These are phyloP conservation scores for Ilex aquifolium DNA, from an alignment of 257 asterid species.

Conservation along the genomic window DNA sequence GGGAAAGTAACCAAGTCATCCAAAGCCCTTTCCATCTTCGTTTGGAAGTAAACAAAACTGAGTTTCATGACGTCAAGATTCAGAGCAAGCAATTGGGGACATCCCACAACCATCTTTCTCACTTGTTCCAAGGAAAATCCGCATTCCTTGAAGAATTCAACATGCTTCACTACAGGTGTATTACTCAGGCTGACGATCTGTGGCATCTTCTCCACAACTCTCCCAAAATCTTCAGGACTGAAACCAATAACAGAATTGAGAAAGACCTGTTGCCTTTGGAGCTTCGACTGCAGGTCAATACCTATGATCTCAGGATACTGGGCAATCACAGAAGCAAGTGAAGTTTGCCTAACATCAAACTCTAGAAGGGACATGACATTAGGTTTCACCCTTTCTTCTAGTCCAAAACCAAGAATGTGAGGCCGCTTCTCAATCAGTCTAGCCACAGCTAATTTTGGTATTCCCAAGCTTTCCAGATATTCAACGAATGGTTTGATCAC, in stretches of 20 bases:
- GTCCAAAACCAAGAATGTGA: constrained; percentile 82
- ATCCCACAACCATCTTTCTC: constrained; percentile 68
- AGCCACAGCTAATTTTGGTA: constrained; percentile 72
- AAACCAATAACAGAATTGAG: constrained; percentile 48
- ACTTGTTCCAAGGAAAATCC: constrained; percentile 63
- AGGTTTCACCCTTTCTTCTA: constrained; percentile 62
- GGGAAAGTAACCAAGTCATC: constrained; percentile 88
- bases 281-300: constrained; percentile 47
- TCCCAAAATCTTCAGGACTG: constrained; percentile 68
- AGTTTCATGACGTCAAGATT: constrained; percentile 72
- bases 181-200: constrained; percentile 65
- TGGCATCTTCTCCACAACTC: constrained; percentile 82
- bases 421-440: constrained; percentile 81
- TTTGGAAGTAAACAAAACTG: constrained; percentile 56
- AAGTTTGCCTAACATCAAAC: constrained; percentile 49
- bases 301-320: constrained; percentile 89
- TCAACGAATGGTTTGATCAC: constrained; percentile 91
- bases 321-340: constrained; percentile 66
- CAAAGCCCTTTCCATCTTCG: constrained; percentile 66
- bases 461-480: constrained; percentile 70
- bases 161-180: constrained; percentile 57
- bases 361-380: constrained; percentile 59
- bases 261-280: constrained; percentile 40
- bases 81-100: constrained; percentile 88
- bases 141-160: constrained; percentile 58